Evolutionary conservation across 108 stramenopile genomes (phyloP).

Genomic region (Cylindrotheca closterium): DNA sequence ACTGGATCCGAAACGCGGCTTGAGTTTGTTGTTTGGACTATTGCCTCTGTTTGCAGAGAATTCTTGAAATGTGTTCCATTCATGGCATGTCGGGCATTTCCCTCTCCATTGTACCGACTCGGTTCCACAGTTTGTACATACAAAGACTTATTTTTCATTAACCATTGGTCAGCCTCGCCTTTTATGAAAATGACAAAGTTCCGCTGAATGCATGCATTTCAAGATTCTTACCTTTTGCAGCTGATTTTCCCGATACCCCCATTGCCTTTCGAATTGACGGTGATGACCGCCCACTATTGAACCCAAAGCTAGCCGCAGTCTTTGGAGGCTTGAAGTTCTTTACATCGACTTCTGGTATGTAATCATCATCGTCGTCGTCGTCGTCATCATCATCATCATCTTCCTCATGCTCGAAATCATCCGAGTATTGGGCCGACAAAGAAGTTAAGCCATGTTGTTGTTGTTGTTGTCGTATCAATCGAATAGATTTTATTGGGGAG

Average conservation of each 20-base stretch:
- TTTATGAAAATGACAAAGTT: too few relatives aligned
- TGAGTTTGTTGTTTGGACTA: not conserved
- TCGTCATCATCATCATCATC: conserved; percentile 41
- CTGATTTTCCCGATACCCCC: conserved; percentile 42
- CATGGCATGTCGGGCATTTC: conserved; percentile 82
- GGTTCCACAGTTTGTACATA: conserved; percentile 83
- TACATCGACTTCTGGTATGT: conserved; percentile 59
- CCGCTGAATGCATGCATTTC: too few relatives aligned
- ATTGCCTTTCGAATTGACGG: conserved; percentile 55
- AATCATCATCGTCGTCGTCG: conserved; percentile 62
- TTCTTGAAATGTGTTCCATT: conserved; percentile 92
- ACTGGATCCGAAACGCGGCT: not conserved
- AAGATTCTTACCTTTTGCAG: conserved; percentile 15
- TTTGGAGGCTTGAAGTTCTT: conserved; percentile 45
- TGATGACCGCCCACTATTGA: conserved; percentile 37
- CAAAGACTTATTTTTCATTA: too few relatives aligned
- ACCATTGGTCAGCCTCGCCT: too few relatives aligned
- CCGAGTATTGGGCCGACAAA: conserved; percentile 19
- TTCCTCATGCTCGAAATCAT: conserved; percentile 20
- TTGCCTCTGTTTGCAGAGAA: conserved; percentile 41
- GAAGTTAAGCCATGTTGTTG: too few relatives aligned
- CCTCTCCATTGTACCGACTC: conserved; percentile 94
- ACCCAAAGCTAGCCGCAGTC: conserved; percentile 30
- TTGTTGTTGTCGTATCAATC: too few relatives aligned
- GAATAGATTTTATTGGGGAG: too few relatives aligned